Evolutionary conservation across 768 basidiomycete genomes (phyloP), one percentile per base, ranked within the genome.

Genomic region (Agaricus sinodeliciosus): DNA sequence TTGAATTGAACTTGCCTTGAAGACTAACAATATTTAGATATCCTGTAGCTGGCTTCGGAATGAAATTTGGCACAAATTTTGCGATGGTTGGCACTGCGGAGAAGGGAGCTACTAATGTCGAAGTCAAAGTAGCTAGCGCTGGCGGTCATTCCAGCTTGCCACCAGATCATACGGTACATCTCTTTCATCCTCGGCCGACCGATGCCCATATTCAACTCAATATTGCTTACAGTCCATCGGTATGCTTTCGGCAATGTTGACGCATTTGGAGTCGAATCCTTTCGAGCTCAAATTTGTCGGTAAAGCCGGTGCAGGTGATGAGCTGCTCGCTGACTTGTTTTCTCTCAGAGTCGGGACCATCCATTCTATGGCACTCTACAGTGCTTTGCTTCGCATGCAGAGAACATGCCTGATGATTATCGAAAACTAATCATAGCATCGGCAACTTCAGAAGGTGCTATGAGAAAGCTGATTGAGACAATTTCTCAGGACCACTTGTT

Each of bases 61-160:
- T 81, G 36, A 59, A 69, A 28, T 77, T 72, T 50, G 84, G 84
- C 5, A 69, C 73, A 9, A 65, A 80, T 11, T 67, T 90, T 50
- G 84, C 87, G 3, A 68, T 69, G 0, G 84, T 83, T 9, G 85
- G 73, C 2, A 76, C 87, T 22, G 80, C 80, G 0, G 89, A 91
- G 68, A 90, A 89, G 63, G 91, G 91, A 5, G 80, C 75, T 51
- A 41, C 85, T 9, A 74, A 88, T 60, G 76, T 83, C 15, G 70
- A 66, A 35, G 71, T 92, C n/a, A 76, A 82, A 52, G 81, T 94
- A 7, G 68, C 75, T 12, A 72, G 84, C 0, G 73, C 82, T 0
- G 92, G 93, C 4, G 93, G 93, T 0, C 94, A 94, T 66, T 93
- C 91, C 0, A 88, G 85, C 59, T 69, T 92, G 12, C 94, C 94